These are phyloP conservation scores for Fusarium anthophilum DNA, from an alignment of 2,329 filamentous ascomycete genomes.

Conservation along the genomic window DNA sequence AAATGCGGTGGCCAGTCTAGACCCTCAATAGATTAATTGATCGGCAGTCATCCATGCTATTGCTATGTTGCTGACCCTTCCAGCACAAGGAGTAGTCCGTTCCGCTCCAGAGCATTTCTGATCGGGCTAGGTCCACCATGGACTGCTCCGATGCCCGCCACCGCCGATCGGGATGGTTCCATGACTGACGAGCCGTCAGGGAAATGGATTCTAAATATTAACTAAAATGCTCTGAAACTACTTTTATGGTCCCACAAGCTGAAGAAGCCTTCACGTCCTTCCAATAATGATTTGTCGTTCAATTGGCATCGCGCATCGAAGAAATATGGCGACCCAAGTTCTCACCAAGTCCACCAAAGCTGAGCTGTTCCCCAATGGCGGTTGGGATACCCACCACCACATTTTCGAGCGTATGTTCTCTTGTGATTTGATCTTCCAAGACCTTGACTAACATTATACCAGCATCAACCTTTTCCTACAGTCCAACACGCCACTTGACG, in stretches of 20 bases:
- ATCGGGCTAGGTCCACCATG: background rate
- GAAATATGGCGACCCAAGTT: background rate
- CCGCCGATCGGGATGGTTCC: background rate
- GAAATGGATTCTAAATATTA: fast-evolving
- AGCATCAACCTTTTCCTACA: background rate
- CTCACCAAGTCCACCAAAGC: background rate
- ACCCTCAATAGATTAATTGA: fast-evolving
- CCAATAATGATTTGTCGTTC: background rate
- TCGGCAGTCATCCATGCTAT: no score
- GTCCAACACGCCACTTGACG: background rate
- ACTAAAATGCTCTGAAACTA: background rate
- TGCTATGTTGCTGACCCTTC: background rate
- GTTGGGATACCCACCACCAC: background rate
- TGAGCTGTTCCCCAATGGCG: background rate
- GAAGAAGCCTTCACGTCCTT: background rate
- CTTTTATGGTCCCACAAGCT: background rate
- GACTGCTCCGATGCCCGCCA: background rate
- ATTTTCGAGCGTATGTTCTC: background rate
- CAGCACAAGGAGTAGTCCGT: background rate
- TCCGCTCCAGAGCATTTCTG: no score
- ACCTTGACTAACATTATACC: fast-evolving
- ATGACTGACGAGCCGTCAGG: fast-evolving
- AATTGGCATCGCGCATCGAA: background rate
- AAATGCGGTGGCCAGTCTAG: fast-evolving
- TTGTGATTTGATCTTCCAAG: fast-evolving